Percentiles rank a stretch among this genome's conserved stretches.
Conservation (phyloP, 352 stramenopile genomes). For the Lagenidium sp. region DNA sequence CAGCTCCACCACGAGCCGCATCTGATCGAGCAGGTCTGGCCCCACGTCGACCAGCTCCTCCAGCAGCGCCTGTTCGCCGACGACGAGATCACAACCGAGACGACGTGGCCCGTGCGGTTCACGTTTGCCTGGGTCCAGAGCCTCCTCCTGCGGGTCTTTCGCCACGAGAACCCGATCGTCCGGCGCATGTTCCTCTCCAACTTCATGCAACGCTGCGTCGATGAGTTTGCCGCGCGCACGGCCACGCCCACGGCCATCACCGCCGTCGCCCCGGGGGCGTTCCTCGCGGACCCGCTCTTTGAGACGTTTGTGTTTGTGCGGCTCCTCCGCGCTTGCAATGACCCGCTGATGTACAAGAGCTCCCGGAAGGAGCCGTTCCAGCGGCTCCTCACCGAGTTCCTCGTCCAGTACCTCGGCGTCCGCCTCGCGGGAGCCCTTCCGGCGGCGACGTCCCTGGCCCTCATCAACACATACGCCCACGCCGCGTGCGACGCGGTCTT, state of each 20-base stretch:
- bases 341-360: constrained; percentile 71
- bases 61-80: constrained; percentile 8
- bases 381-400: constrained; percentile 13
- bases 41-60: constrained; percentile 51
- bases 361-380: constrained; percentile 16
- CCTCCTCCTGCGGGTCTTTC: constrained; percentile 57
- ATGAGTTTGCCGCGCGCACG: constrained; percentile 1
- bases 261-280: constrained; percentile 10
- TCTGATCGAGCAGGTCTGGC: constrained; percentile 78
- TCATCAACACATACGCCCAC: constrained; percentile 20
- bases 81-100: neutral
- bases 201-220: constrained; percentile 37
- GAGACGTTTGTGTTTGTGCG: constrained; percentile 39
- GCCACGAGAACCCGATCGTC: constrained; percentile 68
- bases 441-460: neutral
- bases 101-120: constrained; percentile 40
- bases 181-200: constrained; percentile 63
- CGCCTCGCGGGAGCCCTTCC: neutral
- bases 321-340: constrained; percentile 48
- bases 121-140: constrained; percentile 75
- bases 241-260: neutral
- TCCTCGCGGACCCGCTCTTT: constrained; percentile 32
- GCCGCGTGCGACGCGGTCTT: constrained; percentile 35
- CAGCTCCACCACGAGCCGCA: constrained; percentile 81
- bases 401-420: constrained; percentile 8